These are phyloP conservation scores for Microbotryum saponariae DNA, from an alignment of 1,284 basidiomycete genomes.

Conservation along the genomic window DNA sequence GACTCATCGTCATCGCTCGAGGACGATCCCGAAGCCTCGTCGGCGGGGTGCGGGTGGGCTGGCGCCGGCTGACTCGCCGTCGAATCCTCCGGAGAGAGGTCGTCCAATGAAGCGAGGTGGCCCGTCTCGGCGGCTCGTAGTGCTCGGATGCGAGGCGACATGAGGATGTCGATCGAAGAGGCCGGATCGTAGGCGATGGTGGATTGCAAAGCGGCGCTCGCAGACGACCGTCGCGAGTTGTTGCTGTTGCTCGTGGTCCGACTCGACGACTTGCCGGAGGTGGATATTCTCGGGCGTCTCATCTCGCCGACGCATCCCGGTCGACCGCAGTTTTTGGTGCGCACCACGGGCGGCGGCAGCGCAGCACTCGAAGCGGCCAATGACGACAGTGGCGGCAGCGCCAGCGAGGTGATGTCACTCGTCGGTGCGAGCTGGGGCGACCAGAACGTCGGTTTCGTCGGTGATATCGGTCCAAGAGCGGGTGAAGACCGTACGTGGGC, in stretches of 20 bases:
- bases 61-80: background rate
- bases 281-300: constrained; percentile 10
- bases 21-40: background rate
- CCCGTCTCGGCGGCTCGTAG: constrained; percentile 4
- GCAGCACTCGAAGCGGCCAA: no score
- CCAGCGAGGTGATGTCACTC: background rate
- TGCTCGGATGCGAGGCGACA: constrained; percentile 23
- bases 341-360: no score
- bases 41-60: background rate
- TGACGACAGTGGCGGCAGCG: constrained; percentile 1
- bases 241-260: constrained; percentile 10
- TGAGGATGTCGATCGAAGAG: constrained; percentile 11
- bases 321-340: constrained; percentile 14
- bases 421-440: background rate
- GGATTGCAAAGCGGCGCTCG: constrained; percentile 7
- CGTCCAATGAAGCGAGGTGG: background rate
- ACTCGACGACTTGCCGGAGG: background rate
- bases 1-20: constrained; percentile 2
- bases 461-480: constrained; percentile 2
- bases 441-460: background rate
- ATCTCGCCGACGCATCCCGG: constrained; percentile 20
- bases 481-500: constrained; percentile 2
- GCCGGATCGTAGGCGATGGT: background rate
- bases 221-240: constrained; percentile 10
- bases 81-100: background rate